Conservation (phyloP, 1,139 yeast genomes). For the Saccharomyces pastorianus region DNA sequence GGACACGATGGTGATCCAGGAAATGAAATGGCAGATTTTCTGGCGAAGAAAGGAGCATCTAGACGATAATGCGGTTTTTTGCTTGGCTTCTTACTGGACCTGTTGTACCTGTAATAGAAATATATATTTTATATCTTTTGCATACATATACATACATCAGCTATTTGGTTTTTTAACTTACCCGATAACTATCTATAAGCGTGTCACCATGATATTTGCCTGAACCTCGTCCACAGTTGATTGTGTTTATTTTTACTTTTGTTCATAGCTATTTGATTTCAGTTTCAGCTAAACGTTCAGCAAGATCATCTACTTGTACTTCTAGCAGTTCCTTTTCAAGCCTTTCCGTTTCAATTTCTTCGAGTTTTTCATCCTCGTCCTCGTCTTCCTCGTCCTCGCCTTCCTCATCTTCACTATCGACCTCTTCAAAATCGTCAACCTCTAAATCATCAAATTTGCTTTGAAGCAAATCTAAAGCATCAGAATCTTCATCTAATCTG, state of each 20-base stretch:
- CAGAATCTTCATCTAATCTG: slow-evolving; percentile 72
- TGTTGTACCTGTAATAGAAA: neutral
- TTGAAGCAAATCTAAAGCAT: slow-evolving; percentile 45
- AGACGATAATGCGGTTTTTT: neutral
- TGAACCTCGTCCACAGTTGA: neutral
- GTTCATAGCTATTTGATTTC: slow-evolving; percentile 28
- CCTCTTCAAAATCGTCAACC: slow-evolving; percentile 87
- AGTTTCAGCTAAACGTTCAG: slow-evolving; percentile 50
- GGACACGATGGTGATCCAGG: slow-evolving; percentile 70
- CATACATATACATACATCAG: slow-evolving; percentile 1
- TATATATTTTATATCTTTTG: neutral
- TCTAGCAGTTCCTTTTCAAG: slow-evolving; percentile 54
- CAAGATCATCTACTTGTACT: slow-evolving; percentile 46
- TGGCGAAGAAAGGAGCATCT: slow-evolving; percentile 63
- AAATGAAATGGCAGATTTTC: slow-evolving; percentile 66
- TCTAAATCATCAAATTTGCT: slow-evolving; percentile 67
- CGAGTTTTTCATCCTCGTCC: slow-evolving; percentile 45
- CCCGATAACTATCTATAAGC: neutral
- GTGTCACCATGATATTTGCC: neutral
- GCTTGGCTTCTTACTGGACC: neutral
- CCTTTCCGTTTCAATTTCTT: slow-evolving; percentile 46
- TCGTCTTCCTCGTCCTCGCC: slow-evolving; percentile 62
- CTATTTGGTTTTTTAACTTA: neutral
- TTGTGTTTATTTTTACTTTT: neutral
- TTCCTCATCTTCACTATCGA: slow-evolving; percentile 78